Conservation (phyloP, 306 rosid species). For the Cicer arietinum region DNA sequence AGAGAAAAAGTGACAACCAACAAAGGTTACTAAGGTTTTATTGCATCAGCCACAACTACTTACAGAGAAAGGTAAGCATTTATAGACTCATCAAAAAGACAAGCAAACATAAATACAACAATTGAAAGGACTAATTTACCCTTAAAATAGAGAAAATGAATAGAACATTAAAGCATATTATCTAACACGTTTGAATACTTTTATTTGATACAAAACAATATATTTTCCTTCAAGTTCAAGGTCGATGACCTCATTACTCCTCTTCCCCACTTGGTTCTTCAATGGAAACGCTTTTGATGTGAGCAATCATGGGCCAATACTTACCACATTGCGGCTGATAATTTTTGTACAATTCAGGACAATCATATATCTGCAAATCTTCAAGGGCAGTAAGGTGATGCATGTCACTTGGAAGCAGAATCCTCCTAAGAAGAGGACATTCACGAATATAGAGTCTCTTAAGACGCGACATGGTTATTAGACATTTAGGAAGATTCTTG, state of each 20-base stretch:
- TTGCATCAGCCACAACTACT: too few relatives aligned
- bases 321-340: background rate
- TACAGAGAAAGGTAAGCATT: too few relatives aligned
- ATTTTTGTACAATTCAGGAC: background rate
- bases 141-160: too few relatives aligned
- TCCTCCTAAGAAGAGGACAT: background rate
- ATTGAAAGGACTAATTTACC: too few relatives aligned
- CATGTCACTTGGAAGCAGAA: background rate
- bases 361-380: background rate
- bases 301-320: slow-evolving; percentile 9
- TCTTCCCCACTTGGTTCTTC: background rate
- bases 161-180: too few relatives aligned
- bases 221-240: background rate
- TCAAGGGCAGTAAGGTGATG: background rate
- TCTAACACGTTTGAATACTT: too few relatives aligned
- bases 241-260: background rate
- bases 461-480: slow-evolving; percentile 3
- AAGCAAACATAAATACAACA: too few relatives aligned
- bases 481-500: background rate
- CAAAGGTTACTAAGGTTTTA: too few relatives aligned
- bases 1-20: too few relatives aligned
- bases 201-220: background rate
- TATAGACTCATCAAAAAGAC: too few relatives aligned
- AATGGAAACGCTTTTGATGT: background rate
- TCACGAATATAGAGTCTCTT: background rate